A percentile compares a stretch with the other conserved stretches of the same genome.
These are phyloP conservation scores for Oidiodendron maius DNA, from an alignment of 495 filamentous ascomycete genomes.

Conservation along the genomic window DNA sequence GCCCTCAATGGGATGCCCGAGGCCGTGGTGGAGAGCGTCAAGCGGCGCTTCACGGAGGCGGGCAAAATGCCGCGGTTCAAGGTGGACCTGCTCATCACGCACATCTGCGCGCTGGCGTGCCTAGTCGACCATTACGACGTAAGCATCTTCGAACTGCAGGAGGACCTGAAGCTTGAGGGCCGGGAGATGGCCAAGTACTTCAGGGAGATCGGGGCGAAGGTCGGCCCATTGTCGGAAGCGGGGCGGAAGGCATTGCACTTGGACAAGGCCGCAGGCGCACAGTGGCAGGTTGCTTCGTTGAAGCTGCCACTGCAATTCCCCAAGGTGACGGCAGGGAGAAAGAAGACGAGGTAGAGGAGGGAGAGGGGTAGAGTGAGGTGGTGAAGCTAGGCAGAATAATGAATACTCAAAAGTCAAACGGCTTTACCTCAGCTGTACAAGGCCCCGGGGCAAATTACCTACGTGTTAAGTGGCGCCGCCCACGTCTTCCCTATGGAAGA, in stretches of 20 bases:
- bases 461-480: too few relatives aligned
- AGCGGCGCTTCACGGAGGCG: constrained; percentile 61
- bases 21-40: constrained; percentile 59
- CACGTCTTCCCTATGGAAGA: too few relatives aligned
- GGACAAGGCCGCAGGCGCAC: constrained; percentile 53
- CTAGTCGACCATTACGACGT: constrained; percentile 73
- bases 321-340: constrained; percentile 29
- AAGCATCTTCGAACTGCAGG: constrained; percentile 67
- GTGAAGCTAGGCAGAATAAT: neutral
- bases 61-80: constrained; percentile 56
- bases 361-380: neutral
- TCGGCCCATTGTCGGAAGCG: constrained; percentile 40
- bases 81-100: constrained; percentile 57
- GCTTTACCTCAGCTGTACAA: too few relatives aligned
- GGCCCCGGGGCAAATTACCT: too few relatives aligned
- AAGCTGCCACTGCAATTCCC: constrained; percentile 81
- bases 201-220: constrained; percentile 71
- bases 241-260: constrained; percentile 41
- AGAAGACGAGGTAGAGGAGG: constrained; percentile 2
- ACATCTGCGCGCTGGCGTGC: constrained; percentile 61
- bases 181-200: constrained; percentile 63
- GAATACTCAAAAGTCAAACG: too few relatives aligned
- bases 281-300: constrained; percentile 61
- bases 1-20: constrained; percentile 47
- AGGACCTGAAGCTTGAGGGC: constrained; percentile 72